Evolutionary conservation across 129 eudicot genomes (phyloP), one percentile per base, ranked within the genome.

Genomic region (sunflower (Helianthus annuus)): DNA sequence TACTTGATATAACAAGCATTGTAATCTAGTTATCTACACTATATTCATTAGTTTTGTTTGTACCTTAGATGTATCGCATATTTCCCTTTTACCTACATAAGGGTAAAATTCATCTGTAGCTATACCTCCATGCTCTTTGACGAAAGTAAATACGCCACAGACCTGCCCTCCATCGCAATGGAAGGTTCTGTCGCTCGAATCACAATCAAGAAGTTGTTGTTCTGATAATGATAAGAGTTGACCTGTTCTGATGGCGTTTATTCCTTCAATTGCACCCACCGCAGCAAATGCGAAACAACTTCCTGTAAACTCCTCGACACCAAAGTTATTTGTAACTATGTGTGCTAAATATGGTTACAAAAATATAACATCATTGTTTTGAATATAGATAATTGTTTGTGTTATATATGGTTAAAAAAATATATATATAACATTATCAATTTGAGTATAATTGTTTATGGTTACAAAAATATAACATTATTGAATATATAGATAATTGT

Each of bases 221-320:
- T 88, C 95, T 1, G 97, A 91, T 52, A 88, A 64, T n/a, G 97
- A 57, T 29, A 88, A 79, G 24, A 88, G 46, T 10, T 91, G 64
- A 6, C 76, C 82, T 10, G 97, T 91, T 79, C 77, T 88, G 39
- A 91, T 81, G 27, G 83, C 83, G 81, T 85, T 87, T 78, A 91
- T 78, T 36, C 92, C 91, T 70, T 91, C 97, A 1, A 84, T 83
- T 45, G 82, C 88, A 3, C 59, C 97, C 55, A 88, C 86, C 0
- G 91, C 81, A 11, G 95, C 86, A 64, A 91, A 88, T 19, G 95
- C 86, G 88, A 86, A 85, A 66, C 92, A 84, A 84, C 97, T 83
- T 16, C 95, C 97, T 91, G 76, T 34, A 29, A 22, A 10, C 4
- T n/a, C n/a, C n/a, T 3, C 9, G 10, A 40, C 45, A 40, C 45